Conservation (phyloP, 1,284 basidiomycete genomes). For the Ganoderma leucocontextum region DNA sequence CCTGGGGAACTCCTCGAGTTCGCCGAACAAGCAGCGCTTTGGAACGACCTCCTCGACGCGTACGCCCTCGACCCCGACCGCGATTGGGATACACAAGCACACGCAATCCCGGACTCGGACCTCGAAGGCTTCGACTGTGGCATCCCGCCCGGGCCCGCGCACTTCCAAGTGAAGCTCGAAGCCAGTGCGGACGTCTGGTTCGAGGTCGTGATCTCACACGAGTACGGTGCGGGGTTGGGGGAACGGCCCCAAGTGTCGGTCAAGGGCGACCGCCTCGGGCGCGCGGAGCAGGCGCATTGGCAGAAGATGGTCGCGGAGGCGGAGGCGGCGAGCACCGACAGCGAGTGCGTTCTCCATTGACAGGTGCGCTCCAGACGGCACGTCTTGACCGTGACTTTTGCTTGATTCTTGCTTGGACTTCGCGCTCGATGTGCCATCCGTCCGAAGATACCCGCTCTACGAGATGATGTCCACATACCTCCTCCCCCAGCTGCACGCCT, state of each 20-base stretch:
- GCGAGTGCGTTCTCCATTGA: conserved; percentile 50
- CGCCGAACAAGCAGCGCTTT: conserved; percentile 45
- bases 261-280: conserved; percentile 54
- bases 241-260: conserved; percentile 44
- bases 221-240: conserved; percentile 15
- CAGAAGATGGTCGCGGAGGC: conserved; percentile 53
- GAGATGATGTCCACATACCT: conserved; percentile 65
- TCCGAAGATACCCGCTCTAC: conserved; percentile 64
- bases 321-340: conserved; percentile 45
- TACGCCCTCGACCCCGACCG: conserved; percentile 32
- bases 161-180: conserved; percentile 50
- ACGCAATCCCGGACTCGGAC: neutral
- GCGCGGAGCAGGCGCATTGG: conserved; percentile 63
- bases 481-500: conserved; percentile 62
- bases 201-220: conserved; percentile 47
- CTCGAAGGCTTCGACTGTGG: neutral
- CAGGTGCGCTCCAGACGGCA: neutral
- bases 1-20: conserved; percentile 62
- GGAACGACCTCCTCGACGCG: conserved; percentile 48
- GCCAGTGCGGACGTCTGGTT: conserved; percentile 48
- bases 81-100: conserved; percentile 9
- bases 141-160: conserved; percentile 35
- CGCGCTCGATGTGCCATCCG: too few relatives aligned
- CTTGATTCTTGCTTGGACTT: too few relatives aligned
- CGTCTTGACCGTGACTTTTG: neutral